Conservation (phyloP, 2,329 filamentous ascomycete genomes). For the Thielaviopsis cerberus region DNA sequence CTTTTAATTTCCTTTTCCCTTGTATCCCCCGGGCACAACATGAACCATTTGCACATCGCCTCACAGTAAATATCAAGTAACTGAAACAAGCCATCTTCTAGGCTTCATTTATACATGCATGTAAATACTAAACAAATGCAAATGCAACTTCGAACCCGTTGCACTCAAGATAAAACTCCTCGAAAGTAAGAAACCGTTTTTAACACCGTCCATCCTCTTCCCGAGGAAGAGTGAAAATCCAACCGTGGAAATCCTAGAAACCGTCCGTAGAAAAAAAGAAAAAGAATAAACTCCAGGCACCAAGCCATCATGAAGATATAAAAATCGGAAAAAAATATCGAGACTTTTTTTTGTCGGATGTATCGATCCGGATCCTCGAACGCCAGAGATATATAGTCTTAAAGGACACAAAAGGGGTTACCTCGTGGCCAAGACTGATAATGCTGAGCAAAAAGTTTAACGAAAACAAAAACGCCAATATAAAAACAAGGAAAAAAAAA, state of each 20-base stretch:
- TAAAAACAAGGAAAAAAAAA: conserved; percentile 3
- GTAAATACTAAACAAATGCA: no score
- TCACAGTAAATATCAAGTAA: no score
- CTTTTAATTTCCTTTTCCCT: no score
- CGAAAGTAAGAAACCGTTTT: conserved; percentile 6
- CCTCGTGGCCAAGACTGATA: neutral
- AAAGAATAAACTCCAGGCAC: conserved; percentile 5
- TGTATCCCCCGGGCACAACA: no score
- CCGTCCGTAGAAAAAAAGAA: conserved; percentile 8
- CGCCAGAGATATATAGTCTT: neutral
- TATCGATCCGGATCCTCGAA: neutral
- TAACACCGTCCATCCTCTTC: conserved; percentile 7
- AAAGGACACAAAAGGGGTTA: neutral
- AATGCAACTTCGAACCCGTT: no score
- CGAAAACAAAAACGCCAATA: neutral
- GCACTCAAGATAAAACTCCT: conserved; percentile 7
- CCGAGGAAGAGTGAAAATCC: conserved; percentile 5
- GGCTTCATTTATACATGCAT: no score
- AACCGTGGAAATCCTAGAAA: conserved; percentile 12
- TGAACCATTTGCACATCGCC: no score
- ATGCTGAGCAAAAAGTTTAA: neutral
- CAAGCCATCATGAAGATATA: conserved; percentile 5
- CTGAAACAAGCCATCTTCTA: no score
- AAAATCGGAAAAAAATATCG: conserved; percentile 12
- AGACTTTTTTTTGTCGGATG: conserved; percentile 5